Evolutionary conservation across 805 yeast species (phyloP).

Genomic region (Lipomyces yamanashiensis): DNA sequence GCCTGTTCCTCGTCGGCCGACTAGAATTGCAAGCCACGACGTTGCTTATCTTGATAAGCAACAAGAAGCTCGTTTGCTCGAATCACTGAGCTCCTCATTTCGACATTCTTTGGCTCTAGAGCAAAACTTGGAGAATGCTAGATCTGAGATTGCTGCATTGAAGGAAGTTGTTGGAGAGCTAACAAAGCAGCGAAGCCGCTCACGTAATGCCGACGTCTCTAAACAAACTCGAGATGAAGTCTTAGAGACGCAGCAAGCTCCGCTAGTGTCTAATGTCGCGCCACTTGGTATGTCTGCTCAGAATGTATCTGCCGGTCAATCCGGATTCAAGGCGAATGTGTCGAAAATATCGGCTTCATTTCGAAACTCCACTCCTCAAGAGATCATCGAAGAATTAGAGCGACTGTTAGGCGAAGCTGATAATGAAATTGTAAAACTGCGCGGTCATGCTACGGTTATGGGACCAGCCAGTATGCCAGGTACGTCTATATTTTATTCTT

Average conservation of each 20-base stretch:
- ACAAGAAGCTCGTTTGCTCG: constrained; percentile 10
- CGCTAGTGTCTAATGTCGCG: not conserved
- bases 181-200: too few species aligned
- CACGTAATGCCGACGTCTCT: too few species aligned
- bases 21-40: not conserved
- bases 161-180: constrained; percentile 5
- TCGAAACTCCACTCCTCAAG: not conserved
- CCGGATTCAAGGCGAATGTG: not conserved
- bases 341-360: not conserved
- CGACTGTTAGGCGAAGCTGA: constrained; percentile 18
- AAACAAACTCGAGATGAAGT: too few species aligned
- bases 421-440: constrained; percentile 11
- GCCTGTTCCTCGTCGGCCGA: not conserved
- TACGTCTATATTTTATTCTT: not conserved
- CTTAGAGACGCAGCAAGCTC: not conserved
- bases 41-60: not conserved
- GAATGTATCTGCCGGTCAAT: not conserved
- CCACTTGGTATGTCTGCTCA: not conserved
- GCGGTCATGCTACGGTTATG: constrained; percentile 24
- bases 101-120: constrained; percentile 24
- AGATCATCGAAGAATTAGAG: constrained; percentile 24
- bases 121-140: constrained; percentile 23
- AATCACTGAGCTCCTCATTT: constrained; percentile 16
- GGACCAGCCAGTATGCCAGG: constrained; percentile 35
- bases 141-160: constrained; percentile 23